phyloP scores from a whole-genome alignment of 345 rosid genomes.

The Citrus maxima region DNA sequence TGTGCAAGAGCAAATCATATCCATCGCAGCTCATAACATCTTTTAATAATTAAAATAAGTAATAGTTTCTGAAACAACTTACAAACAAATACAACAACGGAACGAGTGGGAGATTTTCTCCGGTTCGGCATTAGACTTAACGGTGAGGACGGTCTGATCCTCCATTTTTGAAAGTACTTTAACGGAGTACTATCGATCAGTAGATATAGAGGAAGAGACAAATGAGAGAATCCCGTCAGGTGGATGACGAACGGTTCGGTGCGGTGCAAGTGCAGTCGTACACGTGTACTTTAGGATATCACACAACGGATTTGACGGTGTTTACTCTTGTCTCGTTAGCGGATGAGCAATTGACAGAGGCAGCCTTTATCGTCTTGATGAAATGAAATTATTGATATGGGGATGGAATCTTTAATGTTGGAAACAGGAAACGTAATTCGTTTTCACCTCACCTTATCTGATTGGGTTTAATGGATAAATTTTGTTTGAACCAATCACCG shows the following conservation, averaged over 20 bases:
- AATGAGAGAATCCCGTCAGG: neutral
- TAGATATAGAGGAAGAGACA: neutral
- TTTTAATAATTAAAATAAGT: no score
- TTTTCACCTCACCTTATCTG: neutral
- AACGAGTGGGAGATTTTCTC: slow-evolving; percentile 52
- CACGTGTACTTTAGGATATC: neutral
- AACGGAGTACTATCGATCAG: neutral
- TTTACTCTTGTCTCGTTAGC: neutral
- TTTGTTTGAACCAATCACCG: neutral
- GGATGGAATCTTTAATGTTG: no score
- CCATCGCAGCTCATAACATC: neutral
- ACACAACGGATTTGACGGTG: neutral
- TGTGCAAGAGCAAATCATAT: neutral
- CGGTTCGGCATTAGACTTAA: slow-evolving; percentile 10
- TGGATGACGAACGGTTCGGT: neutral
- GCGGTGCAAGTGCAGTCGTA: neutral
- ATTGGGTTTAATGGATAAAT: neutral
- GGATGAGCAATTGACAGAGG: neutral
- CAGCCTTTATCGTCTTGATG: no score
- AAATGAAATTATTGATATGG: no score
- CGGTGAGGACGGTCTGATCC: neutral
- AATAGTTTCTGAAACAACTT: slow-evolving; percentile 12
- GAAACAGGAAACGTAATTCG: no score
- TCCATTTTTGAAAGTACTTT: neutral
- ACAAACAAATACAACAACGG: slow-evolving; percentile 70